Evolutionary conservation across 1,139 yeast species (phyloP).

Genomic region (Arxiozyma bovina): DNA sequence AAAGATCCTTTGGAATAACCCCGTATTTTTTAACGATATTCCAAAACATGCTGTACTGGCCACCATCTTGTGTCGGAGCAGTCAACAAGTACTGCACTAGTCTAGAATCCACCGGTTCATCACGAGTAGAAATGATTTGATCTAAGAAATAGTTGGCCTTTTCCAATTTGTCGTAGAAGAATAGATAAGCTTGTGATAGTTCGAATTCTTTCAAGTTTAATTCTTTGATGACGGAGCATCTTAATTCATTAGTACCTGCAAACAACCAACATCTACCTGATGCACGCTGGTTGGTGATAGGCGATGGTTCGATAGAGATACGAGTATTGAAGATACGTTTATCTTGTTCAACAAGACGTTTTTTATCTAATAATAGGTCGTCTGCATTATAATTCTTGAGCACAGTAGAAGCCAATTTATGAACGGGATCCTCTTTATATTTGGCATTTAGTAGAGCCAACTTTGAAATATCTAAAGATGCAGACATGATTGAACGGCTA

Average conservation of each 20-base stretch:
- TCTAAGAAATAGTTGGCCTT: conserved; percentile 71
- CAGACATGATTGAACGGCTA: background rate
- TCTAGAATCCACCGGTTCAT: conserved; percentile 58
- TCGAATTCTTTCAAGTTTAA: conserved; percentile 63
- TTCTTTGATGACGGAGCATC: conserved; percentile 53
- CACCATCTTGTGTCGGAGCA: conserved; percentile 71
- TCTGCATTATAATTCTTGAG: conserved; percentile 34
- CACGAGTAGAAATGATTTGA: conserved; percentile 58
- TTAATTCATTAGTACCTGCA: conserved; percentile 66
- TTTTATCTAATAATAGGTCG: conserved; percentile 30
- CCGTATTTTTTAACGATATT: conserved; percentile 73
- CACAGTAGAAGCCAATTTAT: conserved; percentile 35
- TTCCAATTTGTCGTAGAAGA: conserved; percentile 67
- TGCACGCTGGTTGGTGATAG: conserved; percentile 61
- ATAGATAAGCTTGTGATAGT: conserved; percentile 62
- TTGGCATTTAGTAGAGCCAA: conserved; percentile 31
- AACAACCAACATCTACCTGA: conserved; percentile 86
- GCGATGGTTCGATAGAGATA: conserved; percentile 58
- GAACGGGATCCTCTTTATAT: conserved; percentile 27
- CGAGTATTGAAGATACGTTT: conserved; percentile 44
- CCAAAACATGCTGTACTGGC: conserved; percentile 77
- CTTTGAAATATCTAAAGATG: conserved; percentile 22
- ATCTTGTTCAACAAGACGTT: conserved; percentile 18
- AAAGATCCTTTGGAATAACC: conserved; percentile 59
- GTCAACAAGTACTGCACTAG: conserved; percentile 51